A percentile compares a stretch with the other conserved stretches of the same genome.
Evolutionary conservation across 495 filamentous ascomycete genomes (phyloP).

Genomic region (Tuber calosporum): DNA sequence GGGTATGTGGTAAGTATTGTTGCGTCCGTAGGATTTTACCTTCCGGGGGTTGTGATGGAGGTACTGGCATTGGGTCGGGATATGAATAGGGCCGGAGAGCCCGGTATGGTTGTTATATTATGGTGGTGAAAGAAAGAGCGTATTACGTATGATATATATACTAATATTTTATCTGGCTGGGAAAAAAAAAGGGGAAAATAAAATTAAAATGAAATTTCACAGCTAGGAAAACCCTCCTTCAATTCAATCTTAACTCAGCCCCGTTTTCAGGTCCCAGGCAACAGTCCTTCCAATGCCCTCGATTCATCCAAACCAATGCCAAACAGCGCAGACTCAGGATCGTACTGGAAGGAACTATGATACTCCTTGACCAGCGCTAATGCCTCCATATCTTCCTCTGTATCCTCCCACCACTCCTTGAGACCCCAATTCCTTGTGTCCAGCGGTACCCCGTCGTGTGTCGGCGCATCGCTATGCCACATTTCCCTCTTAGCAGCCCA

Average conservation of each 20-base stretch:
- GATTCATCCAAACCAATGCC: background rate
- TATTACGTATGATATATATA: no score
- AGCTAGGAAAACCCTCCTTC: background rate
- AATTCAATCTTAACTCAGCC: background rate
- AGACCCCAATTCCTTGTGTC: background rate
- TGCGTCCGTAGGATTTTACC: background rate
- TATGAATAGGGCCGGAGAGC: background rate
- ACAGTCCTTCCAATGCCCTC: background rate
- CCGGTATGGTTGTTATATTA: background rate
- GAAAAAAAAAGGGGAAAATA: background rate
- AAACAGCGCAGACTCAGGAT: conserved; percentile 1
- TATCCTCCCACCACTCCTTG: background rate
- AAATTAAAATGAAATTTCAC: background rate
- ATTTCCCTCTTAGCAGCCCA: background rate
- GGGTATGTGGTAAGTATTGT: background rate
- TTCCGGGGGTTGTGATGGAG: background rate
- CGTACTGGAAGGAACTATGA: background rate
- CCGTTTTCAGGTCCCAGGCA: background rate
- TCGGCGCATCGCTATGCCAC: background rate
- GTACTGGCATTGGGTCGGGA: background rate
- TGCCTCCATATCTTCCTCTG: background rate
- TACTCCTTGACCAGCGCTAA: background rate
- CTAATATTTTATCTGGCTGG: background rate
- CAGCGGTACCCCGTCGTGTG: background rate
- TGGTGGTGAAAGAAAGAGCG: background rate